These are phyloP conservation scores for Mycena metata DNA, from an alignment of 768 basidiomycete species.

Conservation along the genomic window DNA sequence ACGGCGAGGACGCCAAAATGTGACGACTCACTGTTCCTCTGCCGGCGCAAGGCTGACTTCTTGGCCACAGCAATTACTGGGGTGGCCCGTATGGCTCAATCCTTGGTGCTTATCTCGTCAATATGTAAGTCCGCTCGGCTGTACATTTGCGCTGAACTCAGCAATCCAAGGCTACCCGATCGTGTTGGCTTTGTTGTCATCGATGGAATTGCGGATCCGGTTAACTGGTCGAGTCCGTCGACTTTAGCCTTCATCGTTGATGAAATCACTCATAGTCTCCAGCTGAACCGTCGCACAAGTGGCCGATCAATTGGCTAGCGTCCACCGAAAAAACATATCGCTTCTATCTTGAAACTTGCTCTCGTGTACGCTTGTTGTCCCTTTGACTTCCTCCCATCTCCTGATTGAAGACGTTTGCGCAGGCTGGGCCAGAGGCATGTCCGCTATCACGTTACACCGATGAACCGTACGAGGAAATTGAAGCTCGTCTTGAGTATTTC, in stretches of 20 bases:
- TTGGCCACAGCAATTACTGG: slow-evolving; percentile 41
- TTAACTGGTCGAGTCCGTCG: slow-evolving; percentile 41
- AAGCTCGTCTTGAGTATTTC: slow-evolving; percentile 37
- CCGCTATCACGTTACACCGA: slow-evolving; percentile 33
- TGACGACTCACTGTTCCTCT: slow-evolving; percentile 16
- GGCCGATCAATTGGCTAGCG: slow-evolving; percentile 40
- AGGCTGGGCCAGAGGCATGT: slow-evolving; percentile 41
- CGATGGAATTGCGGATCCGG: slow-evolving; percentile 42
- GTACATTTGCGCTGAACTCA: no score
- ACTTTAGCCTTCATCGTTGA: no score
- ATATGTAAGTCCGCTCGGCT: slow-evolving; percentile 34
- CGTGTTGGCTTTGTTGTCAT: slow-evolving; percentile 40
- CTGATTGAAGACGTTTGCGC: not conserved
- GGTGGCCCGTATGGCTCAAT: slow-evolving; percentile 44
- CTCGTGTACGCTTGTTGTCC: not conserved
- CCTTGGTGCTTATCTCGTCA: slow-evolving; percentile 42
- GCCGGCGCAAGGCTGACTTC: no score
- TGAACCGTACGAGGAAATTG: slow-evolving; percentile 35
- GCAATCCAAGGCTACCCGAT: slow-evolving; percentile 35
- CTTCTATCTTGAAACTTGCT: slow-evolving; percentile 39
- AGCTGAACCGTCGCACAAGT: slow-evolving; percentile 44
- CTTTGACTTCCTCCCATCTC: no score
- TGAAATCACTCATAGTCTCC: not conserved
- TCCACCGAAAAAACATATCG: slow-evolving; percentile 42
- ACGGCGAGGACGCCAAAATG: slow-evolving; percentile 41